phyloP scores from a whole-genome alignment of 1,139 yeast species.

The Geotrichum histeridarum region DNA sequence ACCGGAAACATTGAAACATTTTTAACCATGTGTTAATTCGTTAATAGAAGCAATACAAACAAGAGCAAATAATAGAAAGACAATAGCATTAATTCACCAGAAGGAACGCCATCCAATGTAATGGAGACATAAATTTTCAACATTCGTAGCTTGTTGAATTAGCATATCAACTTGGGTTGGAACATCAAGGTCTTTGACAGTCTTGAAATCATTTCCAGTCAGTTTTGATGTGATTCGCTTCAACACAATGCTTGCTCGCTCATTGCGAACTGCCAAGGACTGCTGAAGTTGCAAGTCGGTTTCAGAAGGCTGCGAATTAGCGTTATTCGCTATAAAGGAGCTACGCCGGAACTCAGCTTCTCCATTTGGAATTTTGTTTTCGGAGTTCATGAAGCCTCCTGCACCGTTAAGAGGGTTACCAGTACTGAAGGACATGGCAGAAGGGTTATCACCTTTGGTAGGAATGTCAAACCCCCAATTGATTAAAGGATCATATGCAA shows the following conservation, averaged over 20 bases:
- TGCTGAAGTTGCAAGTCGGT: constrained; percentile 52
- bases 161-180: constrained; percentile 89
- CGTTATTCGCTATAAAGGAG: neutral
- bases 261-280: constrained; percentile 53
- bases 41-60: neutral
- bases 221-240: constrained; percentile 87
- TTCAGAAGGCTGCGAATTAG: neutral
- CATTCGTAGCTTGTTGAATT: constrained; percentile 94
- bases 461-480: constrained; percentile 98
- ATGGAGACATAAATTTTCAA: constrained; percentile 92
- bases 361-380: constrained; percentile 1
- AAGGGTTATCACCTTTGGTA: constrained; percentile 67
- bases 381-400: constrained; percentile 7
- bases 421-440: constrained; percentile 52
- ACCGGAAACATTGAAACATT: neutral
- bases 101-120: constrained; percentile 99
- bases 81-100: constrained; percentile 51
- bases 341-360: constrained; percentile 11
- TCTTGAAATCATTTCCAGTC: constrained; percentile 86
- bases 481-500: constrained; percentile 96
- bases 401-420: constrained; percentile 8
- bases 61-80: neutral
- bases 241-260: constrained; percentile 86
- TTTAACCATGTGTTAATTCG: neutral
- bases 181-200: constrained; percentile 65